Base-by-base conservation (phyloP, 129 eudicot genomes). In the Flaveria linearis region DNA sequence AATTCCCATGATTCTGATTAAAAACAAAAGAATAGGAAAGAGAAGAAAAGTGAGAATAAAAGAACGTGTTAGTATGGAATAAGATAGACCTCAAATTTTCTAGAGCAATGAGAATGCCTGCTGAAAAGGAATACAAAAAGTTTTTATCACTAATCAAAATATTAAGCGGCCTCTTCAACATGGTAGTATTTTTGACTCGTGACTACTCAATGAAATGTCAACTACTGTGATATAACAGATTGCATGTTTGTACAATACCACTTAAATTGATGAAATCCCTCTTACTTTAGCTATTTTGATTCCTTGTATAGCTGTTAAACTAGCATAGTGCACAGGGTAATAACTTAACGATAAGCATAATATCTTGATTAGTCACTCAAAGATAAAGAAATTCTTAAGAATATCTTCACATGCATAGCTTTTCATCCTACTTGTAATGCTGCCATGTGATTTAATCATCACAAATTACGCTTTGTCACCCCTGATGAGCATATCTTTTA, bases 331-430 rank as follows among this genome's bases (percentile, higher is more conserved):
- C 64, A n/a, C 26, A 47, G 26, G 60, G 33, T 45, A 39, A 64
- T 42, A 16, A 61, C 71, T 70, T 46, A 36, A 62, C 1, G 73
- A 51, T 79, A 33, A 49, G 66, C 72, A 79, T 56, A 71, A 50
- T 47, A 63, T 62, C 62, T 53, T 72, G 55, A 50, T 50, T 43
- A 20, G 63, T 10, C 73, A 64, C 78, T 51, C 73, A 72, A 72
- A 52, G 73, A 79, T 72, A 72, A 41, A 62, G 33, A 79, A 79
- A 62, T 72, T 65, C 4, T 11, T 52, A 73, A 39, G 83, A 73
- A 80, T 39, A 52, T 72, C 20, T 79, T 12, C 67, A 25, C 68
- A 72, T 63, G 60, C 69, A 65, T 51, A 72, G 41, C 22, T 41
- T 43, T 9, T 42, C 56, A 10, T 26, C n/a, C 61, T 72, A 64